phyloP scores from a whole-genome alignment of 768 basidiomycete species.

The Kockovaella imperatae region DNA sequence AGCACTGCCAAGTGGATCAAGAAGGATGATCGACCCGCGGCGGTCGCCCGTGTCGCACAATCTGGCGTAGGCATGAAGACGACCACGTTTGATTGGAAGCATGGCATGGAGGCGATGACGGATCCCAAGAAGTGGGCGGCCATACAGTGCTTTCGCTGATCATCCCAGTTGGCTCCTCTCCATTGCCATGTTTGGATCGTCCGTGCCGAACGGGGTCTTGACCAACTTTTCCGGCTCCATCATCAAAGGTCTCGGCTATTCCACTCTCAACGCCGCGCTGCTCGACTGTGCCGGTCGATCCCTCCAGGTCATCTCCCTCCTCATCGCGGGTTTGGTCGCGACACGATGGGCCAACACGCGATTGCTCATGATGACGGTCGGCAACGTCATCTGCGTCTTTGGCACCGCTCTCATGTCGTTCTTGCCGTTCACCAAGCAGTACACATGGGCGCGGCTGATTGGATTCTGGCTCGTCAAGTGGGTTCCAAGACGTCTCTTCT shows the following conservation, averaged over 20 bases:
- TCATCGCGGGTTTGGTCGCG: slow-evolving; percentile 43
- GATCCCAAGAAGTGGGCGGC: slow-evolving; percentile 32
- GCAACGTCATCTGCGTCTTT: slow-evolving; percentile 40
- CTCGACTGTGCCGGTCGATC: slow-evolving; percentile 45
- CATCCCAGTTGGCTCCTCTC: slow-evolving; percentile 28
- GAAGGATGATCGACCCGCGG: slow-evolving; percentile 32
- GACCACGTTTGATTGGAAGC: slow-evolving; percentile 37
- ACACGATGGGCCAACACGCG: slow-evolving; percentile 37
- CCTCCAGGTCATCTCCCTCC: slow-evolving; percentile 42
- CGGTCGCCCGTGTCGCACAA: slow-evolving; percentile 42
- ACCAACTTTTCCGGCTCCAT: slow-evolving; percentile 44
- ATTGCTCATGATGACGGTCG: slow-evolving; percentile 39
- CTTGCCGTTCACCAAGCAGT: slow-evolving; percentile 32
- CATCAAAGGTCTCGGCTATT: slow-evolving; percentile 43
- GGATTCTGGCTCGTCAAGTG: slow-evolving; percentile 40
- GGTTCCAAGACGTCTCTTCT: background rate
- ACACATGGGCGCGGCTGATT: slow-evolving; percentile 40
- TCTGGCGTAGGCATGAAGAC: slow-evolving; percentile 43
- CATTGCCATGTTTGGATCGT: slow-evolving; percentile 41
- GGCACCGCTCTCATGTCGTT: slow-evolving; percentile 42
- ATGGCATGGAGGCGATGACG: slow-evolving; percentile 31
- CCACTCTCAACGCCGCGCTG: slow-evolving; percentile 40
- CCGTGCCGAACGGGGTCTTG: slow-evolving; percentile 44
- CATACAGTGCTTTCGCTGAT: background rate
- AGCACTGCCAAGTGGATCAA: slow-evolving; percentile 42